Evolutionary conservation across 148 eudicot genomes (phyloP), one percentile per base, ranked within the genome.

Genomic region (Gaultheria prostrata): DNA sequence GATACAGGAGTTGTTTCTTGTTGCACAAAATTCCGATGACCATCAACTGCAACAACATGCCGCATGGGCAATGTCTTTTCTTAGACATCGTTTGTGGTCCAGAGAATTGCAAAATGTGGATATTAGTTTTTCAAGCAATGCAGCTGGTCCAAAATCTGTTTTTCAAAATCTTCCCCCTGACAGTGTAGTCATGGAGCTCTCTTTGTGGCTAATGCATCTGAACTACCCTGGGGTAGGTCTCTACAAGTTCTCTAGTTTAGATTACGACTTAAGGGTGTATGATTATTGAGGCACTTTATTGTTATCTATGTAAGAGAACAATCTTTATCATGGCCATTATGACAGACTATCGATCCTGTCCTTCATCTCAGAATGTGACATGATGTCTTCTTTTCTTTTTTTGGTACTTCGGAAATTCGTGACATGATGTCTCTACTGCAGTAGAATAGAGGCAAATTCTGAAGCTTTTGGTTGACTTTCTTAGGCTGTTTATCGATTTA

Each of bases 21-120:
- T 89, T 83, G 92, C 98, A 5, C 97, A 93, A 89, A 90, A 91
- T 78, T 89, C 93, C 69, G 90, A 89, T 84, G 95, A 91, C 83
- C 87, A 79, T 57, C 94, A 90, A 83, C 90, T 92, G 82, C 96
- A 91, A 86, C 91, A 92, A 35, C 86, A 88, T 91, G 98, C 98
- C 32, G 91, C 98, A 67, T 97, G 98, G 99, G 88, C 98, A 82
- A 48, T 94, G 85, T 91, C 98, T 65, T 91, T 93, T 87, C 94
- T 97, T 65, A 88, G 93, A 70, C 89, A 91, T 85, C 89, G 50
- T 82, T 43, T 93, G 45, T 85, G 92, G 84, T 90, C 83, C 63
- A 87, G 81, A 82, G 92, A 87, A 28, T 79, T 24, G 56, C 85
- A 87, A 56, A 89, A 85, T 57, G 85, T 83, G 32, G 83, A 82